These are phyloP conservation scores for Pisolithus thermaeus DNA, from an alignment of 1,284 basidiomycete species.

Conservation along the genomic window DNA sequence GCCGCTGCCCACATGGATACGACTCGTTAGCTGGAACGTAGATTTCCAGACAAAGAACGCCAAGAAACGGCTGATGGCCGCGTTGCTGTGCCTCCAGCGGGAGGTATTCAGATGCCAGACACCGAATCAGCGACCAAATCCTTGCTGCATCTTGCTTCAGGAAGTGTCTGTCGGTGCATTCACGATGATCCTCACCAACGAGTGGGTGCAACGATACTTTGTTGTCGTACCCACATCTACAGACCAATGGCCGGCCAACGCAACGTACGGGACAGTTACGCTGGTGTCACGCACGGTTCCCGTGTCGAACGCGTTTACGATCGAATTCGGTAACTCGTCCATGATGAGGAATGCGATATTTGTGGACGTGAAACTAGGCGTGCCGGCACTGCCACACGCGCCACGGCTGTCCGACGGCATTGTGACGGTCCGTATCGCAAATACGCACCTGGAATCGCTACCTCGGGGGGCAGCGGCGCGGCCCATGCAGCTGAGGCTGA, in stretches of 20 bases:
- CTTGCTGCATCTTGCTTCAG: constrained; percentile 60
- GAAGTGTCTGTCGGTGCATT: constrained; percentile 49
- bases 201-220: constrained; percentile 60
- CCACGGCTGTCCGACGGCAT: constrained; percentile 30
- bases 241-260: constrained; percentile 45
- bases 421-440: constrained; percentile 50
- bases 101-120: constrained; percentile 41
- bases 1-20: constrained; percentile 37
- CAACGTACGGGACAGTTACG: constrained; percentile 57
- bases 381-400: constrained; percentile 25
- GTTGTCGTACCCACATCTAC: constrained; percentile 46
- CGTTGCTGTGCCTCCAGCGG: constrained; percentile 48
- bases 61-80: constrained; percentile 39
- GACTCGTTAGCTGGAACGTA: constrained; percentile 64
- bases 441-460: constrained; percentile 67
- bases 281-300: constrained; percentile 53
- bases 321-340: constrained; percentile 45
- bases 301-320: constrained; percentile 36
- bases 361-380: constrained; percentile 47
- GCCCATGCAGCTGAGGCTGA: constrained; percentile 47
- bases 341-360: constrained; percentile 52
- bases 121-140: constrained; percentile 37
- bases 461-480: constrained; percentile 38
- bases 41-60: constrained; percentile 38
- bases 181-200: constrained; percentile 40